These are phyloP conservation scores for Copromyces sp. DNA, from an alignment of 495 filamentous ascomycete species.

Conservation along the genomic window DNA sequence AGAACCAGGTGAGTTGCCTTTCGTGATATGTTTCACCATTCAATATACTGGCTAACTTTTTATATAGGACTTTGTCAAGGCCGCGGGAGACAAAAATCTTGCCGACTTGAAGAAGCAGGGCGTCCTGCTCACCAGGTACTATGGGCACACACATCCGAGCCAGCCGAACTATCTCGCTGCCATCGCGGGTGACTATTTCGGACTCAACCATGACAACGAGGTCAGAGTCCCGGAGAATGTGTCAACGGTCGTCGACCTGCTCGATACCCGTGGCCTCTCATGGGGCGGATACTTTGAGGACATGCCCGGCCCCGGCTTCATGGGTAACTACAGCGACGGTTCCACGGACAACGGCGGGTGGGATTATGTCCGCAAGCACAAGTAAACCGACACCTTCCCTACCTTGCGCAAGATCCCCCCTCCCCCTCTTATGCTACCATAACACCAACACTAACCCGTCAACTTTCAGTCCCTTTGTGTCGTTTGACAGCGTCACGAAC, in stretches of 20 bases:
- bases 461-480: conserved; percentile 34
- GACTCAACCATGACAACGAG: conserved; percentile 54
- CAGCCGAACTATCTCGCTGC: conserved; percentile 42
- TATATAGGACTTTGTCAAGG: conserved; percentile 45
- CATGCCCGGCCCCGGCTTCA: conserved; percentile 55
- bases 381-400: conserved; percentile 23
- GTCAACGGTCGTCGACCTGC: conserved; percentile 56
- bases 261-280: conserved; percentile 49
- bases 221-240: conserved; percentile 52
- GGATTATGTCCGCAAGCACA: conserved; percentile 65
- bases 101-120: conserved; percentile 48
- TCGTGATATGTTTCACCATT: no score
- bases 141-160: conserved; percentile 47
- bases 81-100: conserved; percentile 39
- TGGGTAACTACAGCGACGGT: conserved; percentile 44
- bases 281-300: conserved; percentile 63
- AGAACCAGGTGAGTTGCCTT: conserved; percentile 42
- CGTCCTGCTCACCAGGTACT: conserved; percentile 53
- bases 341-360: conserved; percentile 37
- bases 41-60: background rate
- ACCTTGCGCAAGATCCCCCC: background rate
- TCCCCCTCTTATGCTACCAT: background rate
- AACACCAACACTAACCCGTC: conserved; percentile 4
- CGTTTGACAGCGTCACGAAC: conserved; percentile 36
- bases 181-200: conserved; percentile 57